A percentile compares a stretch with the other conserved stretches of the same genome.
Conservation (phyloP, 331 rosid species). For the Phaseolus coccineus region DNA sequence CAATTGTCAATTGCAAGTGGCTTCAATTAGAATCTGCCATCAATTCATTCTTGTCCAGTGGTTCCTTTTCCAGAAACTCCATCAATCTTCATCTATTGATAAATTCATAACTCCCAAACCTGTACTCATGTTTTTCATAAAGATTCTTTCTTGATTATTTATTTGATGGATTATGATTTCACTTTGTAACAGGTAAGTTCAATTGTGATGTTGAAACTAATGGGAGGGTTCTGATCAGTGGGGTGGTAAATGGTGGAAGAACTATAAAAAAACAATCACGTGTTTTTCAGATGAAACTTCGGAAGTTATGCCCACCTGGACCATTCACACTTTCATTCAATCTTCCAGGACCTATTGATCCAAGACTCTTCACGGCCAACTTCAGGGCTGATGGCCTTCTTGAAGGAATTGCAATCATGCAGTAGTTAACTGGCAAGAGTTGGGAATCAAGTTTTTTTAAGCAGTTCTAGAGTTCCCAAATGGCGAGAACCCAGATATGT, state of each 20-base stretch:
- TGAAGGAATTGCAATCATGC: constrained; percentile 65
- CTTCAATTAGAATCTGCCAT: constrained; percentile 7
- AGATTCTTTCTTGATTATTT: not conserved
- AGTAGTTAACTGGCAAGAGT: constrained; percentile 13
- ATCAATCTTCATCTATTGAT: constrained; percentile 3
- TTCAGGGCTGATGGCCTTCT: constrained; percentile 82
- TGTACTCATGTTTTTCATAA: constrained; percentile 23
- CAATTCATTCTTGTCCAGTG: not conserved
- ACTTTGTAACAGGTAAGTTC: constrained; percentile 58
- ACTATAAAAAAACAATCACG: constrained; percentile 59
- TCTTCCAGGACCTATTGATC: constrained; percentile 95
- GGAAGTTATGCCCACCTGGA: constrained; percentile 76
- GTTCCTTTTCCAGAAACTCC: constrained; percentile 1
- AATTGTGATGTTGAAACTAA: constrained; percentile 77
- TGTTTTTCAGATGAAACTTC: constrained; percentile 64
- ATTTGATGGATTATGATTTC: constrained; percentile 1
- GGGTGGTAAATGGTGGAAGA: constrained; percentile 63
- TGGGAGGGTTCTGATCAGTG: constrained; percentile 84
- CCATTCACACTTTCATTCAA: constrained; percentile 79
- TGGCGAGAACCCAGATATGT: not conserved
- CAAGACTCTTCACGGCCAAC: constrained; percentile 76
- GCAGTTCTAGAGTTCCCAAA: constrained; percentile 3
- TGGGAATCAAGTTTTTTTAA: constrained; percentile 8
- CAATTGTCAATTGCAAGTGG: not conserved
- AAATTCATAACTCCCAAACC: constrained; percentile 13